Percentiles rank a stretch among this genome's conserved stretches.
Evolutionary conservation across 2,329 filamentous ascomycete genomes (phyloP).

Genomic region (Dichotomopilus funicola): DNA sequence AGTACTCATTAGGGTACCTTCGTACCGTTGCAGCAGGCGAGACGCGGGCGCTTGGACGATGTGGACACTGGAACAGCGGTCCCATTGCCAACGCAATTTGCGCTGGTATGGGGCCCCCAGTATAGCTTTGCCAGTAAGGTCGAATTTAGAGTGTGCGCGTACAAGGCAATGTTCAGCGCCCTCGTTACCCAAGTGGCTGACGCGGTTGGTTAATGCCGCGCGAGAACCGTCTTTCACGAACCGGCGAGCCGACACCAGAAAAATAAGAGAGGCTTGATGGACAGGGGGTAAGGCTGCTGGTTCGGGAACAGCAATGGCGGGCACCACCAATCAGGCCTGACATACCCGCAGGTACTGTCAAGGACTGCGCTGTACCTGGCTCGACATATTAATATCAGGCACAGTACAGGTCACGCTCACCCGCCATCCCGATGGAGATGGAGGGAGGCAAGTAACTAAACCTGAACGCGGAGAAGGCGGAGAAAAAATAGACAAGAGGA

Average conservation of each 20-base stretch:
- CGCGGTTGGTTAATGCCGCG: constrained; percentile 25
- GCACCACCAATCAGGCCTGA: constrained; percentile 20
- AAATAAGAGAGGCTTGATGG: constrained; percentile 11
- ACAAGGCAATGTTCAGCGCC: constrained; percentile 19
- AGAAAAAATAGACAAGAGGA: not conserved
- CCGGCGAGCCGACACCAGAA: constrained; percentile 18
- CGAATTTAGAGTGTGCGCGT: constrained; percentile 22
- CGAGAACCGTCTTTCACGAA: constrained; percentile 6
- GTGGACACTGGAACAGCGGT: not conserved
- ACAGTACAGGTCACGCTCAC: constrained; percentile 20
- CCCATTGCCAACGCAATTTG: constrained; percentile 6
- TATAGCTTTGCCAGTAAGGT: constrained; percentile 18
- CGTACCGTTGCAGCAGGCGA: constrained; percentile 4
- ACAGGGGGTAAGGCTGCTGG: constrained; percentile 19
- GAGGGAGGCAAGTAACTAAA: not conserved
- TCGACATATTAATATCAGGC: constrained; percentile 25
- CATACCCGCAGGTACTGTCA: constrained; percentile 17
- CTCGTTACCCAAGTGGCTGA: not conserved
- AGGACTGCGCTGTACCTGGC: constrained; percentile 16
- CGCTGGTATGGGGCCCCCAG: constrained; percentile 13
- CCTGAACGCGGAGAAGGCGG: constrained; percentile 13
- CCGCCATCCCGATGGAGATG: constrained; percentile 4
- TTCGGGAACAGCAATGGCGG: constrained; percentile 22
- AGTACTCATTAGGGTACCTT: not conserved
- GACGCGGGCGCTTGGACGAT: constrained; percentile 14